Base-by-base conservation (phyloP, 1,284 basidiomycete species). In the Thecaphora thlaspeos region DNA sequence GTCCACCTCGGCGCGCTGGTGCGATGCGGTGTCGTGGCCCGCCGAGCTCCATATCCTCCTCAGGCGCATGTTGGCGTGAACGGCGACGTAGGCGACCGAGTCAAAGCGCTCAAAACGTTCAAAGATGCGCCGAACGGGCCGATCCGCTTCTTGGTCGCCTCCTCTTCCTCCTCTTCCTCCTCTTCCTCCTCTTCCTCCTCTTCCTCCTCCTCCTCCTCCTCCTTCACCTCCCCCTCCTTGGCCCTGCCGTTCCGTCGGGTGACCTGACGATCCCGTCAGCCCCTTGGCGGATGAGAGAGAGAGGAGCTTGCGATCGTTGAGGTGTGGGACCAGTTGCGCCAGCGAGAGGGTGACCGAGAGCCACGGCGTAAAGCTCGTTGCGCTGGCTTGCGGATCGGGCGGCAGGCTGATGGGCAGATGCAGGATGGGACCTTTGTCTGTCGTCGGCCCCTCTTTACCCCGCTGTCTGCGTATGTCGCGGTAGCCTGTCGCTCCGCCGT, bases 1-100 rank as follows among this genome's bases (percentile, higher is more conserved):
- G 40, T 22, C 40, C 10, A 36, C n/a, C 32, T n/a, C n/a, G 11
- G 32, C n/a, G 32, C 32, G 11, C 15, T n/a, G 37, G 17, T 17
- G 5, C 5, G 37, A 4, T 8, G 15, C 37, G 14, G 37, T 8
- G 17, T 21, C 19, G 37, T 38, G 17, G 15, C 7, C 17, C 37
- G 37, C 14, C 26, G 39, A 41, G 21, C 39, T 85, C 88, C 89
- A 91, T 46, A 92, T 84, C 61, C 89, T 81, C 57, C 87, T 81
- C 55, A 91, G 77, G 24, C 89, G 83, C 78, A 89, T 91, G 41
- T 85, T 89, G 19, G 89, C 88, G 73, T 90, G 88, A 30, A 91
- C 82, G 71, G 86, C 86, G 56, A 91, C 81, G 71, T 86, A 88
- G 17, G 84, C 82, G 24, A 88, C 81, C 75, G 86, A 84, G 0